phyloP scores from a whole-genome alignment of 208 protist species.

The Trypanosoma platydactyli region DNA sequence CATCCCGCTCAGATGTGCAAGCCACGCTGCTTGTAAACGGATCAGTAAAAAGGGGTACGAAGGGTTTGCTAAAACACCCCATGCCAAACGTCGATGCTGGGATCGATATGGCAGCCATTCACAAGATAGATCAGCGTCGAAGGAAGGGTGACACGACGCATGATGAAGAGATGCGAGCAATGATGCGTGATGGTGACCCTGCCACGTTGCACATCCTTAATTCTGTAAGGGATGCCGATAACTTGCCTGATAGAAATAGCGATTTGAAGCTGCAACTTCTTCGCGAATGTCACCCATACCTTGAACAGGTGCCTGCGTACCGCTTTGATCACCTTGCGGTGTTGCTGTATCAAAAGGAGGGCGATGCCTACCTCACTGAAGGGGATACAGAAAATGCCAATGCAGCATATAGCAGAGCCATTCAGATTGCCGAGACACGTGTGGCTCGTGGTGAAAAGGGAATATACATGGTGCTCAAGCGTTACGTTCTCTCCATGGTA shows the following conservation, averaged over 20 bases:
- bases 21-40: slow-evolving; percentile 28
- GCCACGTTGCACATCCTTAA: slow-evolving; percentile 57
- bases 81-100: neutral
- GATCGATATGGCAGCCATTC: slow-evolving; percentile 1
- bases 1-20: neutral
- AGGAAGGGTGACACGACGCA: slow-evolving; percentile 6
- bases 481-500: slow-evolving; percentile 82
- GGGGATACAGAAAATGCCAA: slow-evolving; percentile 59
- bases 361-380: slow-evolving; percentile 59
- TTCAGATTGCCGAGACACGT: slow-evolving; percentile 73
- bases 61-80: neutral
- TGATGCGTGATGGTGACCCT: slow-evolving; percentile 53
- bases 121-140: slow-evolving; percentile 14
- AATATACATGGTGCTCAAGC: slow-evolving; percentile 83
- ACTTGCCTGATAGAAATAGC: slow-evolving; percentile 38
- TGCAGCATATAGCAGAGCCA: slow-evolving; percentile 64
- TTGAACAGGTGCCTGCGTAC: slow-evolving; percentile 54
- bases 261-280: slow-evolving; percentile 51
- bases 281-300: slow-evolving; percentile 62
- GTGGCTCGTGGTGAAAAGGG: slow-evolving; percentile 78
- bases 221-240: slow-evolving; percentile 59
- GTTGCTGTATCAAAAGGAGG: slow-evolving; percentile 79
- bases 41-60: slow-evolving; percentile 1
- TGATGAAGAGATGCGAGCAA: slow-evolving; percentile 41
- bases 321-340: slow-evolving; percentile 72